Conservation (phyloP, 352 stramenopile species). For the Pythium sp. region DNA sequence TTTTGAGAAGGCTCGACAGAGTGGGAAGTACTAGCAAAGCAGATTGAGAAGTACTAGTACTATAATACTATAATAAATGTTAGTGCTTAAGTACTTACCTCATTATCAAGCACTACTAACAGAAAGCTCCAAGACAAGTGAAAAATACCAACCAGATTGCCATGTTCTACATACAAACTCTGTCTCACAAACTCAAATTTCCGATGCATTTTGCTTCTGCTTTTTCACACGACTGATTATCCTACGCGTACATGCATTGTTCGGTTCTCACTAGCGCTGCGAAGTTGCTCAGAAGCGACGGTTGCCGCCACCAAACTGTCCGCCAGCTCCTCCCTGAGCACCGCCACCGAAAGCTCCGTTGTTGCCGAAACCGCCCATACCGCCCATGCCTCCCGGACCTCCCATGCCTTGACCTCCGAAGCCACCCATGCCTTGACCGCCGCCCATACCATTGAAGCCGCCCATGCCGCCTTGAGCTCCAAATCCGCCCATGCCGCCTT, state of each 20-base stretch:
- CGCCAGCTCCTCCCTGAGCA: not conserved
- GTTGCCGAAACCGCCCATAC: not conserved
- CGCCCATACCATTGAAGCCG: slow-evolving; percentile 3
- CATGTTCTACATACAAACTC: too few species aligned
- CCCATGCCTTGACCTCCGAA: not conserved
- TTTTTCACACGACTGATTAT: not conserved
- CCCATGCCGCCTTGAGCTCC: not conserved
- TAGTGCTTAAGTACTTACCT: too few species aligned
- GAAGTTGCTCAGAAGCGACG: not conserved
- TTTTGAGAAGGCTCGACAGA: too few species aligned
- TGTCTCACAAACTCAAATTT: not conserved
- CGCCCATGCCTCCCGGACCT: too few species aligned
- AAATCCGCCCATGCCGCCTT: not conserved
- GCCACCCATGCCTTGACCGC: too few species aligned
- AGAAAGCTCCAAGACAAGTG: too few species aligned
- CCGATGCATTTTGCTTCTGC: not conserved
- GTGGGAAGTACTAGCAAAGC: too few species aligned
- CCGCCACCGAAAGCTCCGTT: slow-evolving; percentile 1
- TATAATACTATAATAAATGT: too few species aligned
- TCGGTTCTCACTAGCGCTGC: not conserved
- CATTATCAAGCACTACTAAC: too few species aligned
- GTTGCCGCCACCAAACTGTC: not conserved
- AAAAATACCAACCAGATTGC: too few species aligned
- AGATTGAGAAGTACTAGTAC: too few species aligned
- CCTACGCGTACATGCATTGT: not conserved